Evolutionary conservation across 2,329 filamentous ascomycete species (phyloP).

Genomic region (Dothistroma pini): DNA sequence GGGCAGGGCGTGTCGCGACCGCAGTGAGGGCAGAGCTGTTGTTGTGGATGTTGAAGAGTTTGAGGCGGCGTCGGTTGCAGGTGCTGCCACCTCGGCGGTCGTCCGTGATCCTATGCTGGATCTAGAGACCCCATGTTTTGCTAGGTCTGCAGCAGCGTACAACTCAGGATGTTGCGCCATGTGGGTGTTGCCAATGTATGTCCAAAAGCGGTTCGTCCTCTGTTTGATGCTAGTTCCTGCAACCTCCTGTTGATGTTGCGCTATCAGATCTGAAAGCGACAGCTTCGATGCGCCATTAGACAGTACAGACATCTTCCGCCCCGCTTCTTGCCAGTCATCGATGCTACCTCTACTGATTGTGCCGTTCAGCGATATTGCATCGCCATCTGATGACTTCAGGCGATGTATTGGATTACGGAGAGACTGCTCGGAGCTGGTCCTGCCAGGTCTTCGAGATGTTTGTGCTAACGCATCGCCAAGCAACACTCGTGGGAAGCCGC

Average conservation of each 20-base stretch:
- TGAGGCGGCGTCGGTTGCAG: constrained; percentile 9
- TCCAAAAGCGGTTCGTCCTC: constrained; percentile 36
- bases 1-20: constrained; percentile 19
- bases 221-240: constrained; percentile 24
- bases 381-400: constrained; percentile 18
- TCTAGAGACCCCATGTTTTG: constrained; percentile 24
- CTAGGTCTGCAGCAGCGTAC: constrained; percentile 31
- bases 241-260: constrained; percentile 23
- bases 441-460: constrained; percentile 20
- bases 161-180: constrained; percentile 35
- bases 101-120: constrained; percentile 1
- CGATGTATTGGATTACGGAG: constrained; percentile 15
- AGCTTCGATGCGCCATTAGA: constrained; percentile 17
- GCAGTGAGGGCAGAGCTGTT: constrained; percentile 12
- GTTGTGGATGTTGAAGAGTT: constrained; percentile 11
- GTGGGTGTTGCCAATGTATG: constrained; percentile 35
- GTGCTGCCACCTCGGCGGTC: constrained; percentile 12
- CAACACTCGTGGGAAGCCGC: constrained; percentile 35
- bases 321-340: constrained; percentile 25
- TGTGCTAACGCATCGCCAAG: constrained; percentile 26
- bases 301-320: constrained; percentile 18
- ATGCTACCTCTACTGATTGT: constrained; percentile 15
- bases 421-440: constrained; percentile 24
- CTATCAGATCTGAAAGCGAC: constrained; percentile 32
- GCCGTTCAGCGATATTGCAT: constrained; percentile 29